Base-by-base conservation (phyloP, 495 filamentous ascomycete species). In the Geoglossum glabrum region DNA sequence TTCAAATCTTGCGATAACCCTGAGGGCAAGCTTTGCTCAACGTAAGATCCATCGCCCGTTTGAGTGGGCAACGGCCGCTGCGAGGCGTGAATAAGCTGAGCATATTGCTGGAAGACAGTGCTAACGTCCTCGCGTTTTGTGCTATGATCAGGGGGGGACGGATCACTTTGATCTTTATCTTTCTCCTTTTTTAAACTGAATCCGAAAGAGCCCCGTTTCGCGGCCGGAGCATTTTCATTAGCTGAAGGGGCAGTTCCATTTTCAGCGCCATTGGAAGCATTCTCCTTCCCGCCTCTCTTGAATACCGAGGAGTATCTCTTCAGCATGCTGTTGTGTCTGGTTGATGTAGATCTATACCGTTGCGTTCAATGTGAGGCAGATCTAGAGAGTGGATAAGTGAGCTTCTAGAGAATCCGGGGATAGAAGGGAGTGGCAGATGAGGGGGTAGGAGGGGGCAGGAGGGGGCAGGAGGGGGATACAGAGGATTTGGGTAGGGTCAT, bases 1-100 rank as follows among this genome's bases (percentile, higher is more conserved):
- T 74, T 80, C 45, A 90, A 64, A 61, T 90, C 86, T 49, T 75
- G 68, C 65, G 76, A 72, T 31, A 87, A 64, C 46, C 82, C 77
- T 4, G 50, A 21, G n/a, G 40, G 40, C n/a, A 45, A 2, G 13
- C 47, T 62, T 45, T 45, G 40, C 59, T 77, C 72, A 21, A 73
- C 55, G 58, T 72, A 73, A n/a, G 77, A 74, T 45, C 83, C 83
- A 65, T 81, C 76, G 13, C 83, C 81, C 50, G 71, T 76, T 63
- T 86, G 78, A 57, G 73, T 78, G 0, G 86, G 83, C 59, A 85
- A 63, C 27, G 86, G 85, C 54, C 78, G 73, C 40, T 45, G 50
- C 74, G 73, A 54, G 15, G 50, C 27, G 11, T 54, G 33, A 77
- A 78, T 30, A 83, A 78, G 54, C 60, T 85, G 81, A 17, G 73